Evolutionary conservation across 257 asterid species (phyloP).

Genomic region (Apocynum venetum): DNA sequence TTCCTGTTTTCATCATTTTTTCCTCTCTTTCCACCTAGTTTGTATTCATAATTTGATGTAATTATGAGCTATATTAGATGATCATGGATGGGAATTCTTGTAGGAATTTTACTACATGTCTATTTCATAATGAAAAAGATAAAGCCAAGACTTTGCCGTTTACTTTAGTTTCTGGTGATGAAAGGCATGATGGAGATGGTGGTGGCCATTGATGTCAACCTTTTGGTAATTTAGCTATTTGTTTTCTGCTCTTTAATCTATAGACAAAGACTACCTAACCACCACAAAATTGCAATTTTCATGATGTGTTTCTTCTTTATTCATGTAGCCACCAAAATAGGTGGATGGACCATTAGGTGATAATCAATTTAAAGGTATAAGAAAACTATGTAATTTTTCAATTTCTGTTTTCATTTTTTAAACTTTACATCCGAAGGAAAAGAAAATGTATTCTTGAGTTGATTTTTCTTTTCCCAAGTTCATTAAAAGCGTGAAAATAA

Average conservation of each 20-base stretch:
- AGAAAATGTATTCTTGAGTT: too few relatives aligned
- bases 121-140: not conserved
- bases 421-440: not conserved
- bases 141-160: slow-evolving; percentile 11
- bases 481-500: too few relatives aligned
- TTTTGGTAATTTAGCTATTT: slow-evolving; percentile 11
- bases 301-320: not conserved
- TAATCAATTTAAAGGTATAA: not conserved
- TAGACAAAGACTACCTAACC: slow-evolving; percentile 6
- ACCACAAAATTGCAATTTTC: not conserved
- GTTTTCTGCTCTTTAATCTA: not conserved
- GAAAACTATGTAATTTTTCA: not conserved
- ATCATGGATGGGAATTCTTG: slow-evolving; percentile 19
- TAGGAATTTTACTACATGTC: not conserved
- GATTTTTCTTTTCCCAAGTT: too few relatives aligned
- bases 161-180: slow-evolving; percentile 7
- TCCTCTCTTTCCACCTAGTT: slow-evolving; percentile 8
- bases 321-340: not conserved
- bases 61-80: not conserved
- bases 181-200: slow-evolving; percentile 9
- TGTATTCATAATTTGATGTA: slow-evolving; percentile 18
- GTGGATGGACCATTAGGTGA: not conserved
- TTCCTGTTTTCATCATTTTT: slow-evolving; percentile 21
- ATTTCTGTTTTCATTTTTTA: not conserved
- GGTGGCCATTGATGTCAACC: slow-evolving; percentile 19